Evolutionary conservation across 257 asterid species (phyloP), one percentile per base, ranked within the genome.

Genomic region (Nicotiana undulata): DNA sequence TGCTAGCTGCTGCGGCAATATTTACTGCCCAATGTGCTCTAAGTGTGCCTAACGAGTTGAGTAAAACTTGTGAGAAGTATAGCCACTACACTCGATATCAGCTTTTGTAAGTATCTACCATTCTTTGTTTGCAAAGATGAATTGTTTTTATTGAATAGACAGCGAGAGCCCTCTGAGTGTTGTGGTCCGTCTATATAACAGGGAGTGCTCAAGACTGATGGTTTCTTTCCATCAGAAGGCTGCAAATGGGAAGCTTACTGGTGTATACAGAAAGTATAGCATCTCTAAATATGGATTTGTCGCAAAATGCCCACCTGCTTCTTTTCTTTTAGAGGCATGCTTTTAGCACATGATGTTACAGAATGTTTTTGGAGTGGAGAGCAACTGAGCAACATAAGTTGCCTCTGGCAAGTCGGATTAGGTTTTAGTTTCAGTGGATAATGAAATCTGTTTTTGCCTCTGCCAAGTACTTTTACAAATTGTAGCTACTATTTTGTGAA

Each of bases 1-100:
- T 89, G 37, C 65, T 96, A 80, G 99, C 99, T 16, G 98, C 98
- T 8, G 98, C 98, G 8, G 99, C 98, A 2, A 84, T 96, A 67
- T 96, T 88, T 53, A 92, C 98, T 3, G 98, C 98, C 6, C 91
- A 92, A 37, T 89, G 92, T 66, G 82, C 92, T 26, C 83, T 94
- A 75, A 75, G 32, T 20, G 94, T 97, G 16, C 9, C 32, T 34
- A 88, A 72, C 84, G 79, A 84, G 67, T 96, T 98, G 99, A 90
- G 87, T 77, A 90, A 84, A 86, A 89, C 98, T 20, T 60, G 92
- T 5, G 93, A 92, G 83, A 85, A 55, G 82, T 89, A 94, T 77
- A 83, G 94, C 3, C 82, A 77, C 40, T 93, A 94, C 87, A 82
- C 86, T 4, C 87, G 88, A 82, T 84, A 85, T 3, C 89, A 92